phyloP scores from a whole-genome alignment of 371 early-diverging fungal species.

The Haplosporangium sp. region DNA sequence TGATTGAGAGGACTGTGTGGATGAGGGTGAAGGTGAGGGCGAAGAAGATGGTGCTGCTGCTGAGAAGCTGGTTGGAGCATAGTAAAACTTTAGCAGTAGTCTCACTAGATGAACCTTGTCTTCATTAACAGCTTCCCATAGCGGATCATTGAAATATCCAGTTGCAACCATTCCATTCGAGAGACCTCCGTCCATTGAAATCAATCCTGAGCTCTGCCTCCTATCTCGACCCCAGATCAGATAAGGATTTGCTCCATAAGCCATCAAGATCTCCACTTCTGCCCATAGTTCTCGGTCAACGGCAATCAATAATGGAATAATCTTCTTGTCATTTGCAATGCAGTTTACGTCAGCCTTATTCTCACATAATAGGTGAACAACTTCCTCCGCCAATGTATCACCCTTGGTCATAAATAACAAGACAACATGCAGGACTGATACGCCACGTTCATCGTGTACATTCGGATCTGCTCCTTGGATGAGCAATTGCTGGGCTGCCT shows the following conservation, averaged over 20 bases:
- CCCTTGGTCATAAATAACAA: constrained; percentile 50
- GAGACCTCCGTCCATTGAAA: constrained; percentile 25
- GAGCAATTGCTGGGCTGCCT: constrained; percentile 49
- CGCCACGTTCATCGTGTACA: constrained; percentile 51
- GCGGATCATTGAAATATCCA: constrained; percentile 38
- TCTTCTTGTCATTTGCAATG: constrained; percentile 42
- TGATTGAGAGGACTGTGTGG: constrained; percentile 53
- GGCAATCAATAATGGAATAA: constrained; percentile 41
- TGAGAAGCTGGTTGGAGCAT: constrained; percentile 49
- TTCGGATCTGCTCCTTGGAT: constrained; percentile 50
- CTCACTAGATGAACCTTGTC: constrained; percentile 51
- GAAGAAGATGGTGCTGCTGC: constrained; percentile 42
- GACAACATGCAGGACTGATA: constrained; percentile 48
- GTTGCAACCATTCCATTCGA: constrained; percentile 13
- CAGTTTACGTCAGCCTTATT: constrained; percentile 50
- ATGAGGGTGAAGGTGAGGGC: constrained; percentile 52
- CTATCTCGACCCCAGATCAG: constrained; percentile 42
- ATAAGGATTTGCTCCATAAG: constrained; percentile 51
- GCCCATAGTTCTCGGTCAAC: constrained; percentile 55
- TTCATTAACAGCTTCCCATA: constrained; percentile 52
- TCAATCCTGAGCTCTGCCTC: constrained; percentile 33
- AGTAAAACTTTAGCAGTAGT: constrained; percentile 50
- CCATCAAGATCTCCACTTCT: constrained; percentile 52
- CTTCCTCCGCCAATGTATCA: constrained; percentile 50
- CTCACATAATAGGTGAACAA: constrained; percentile 52